Evolutionary conservation across 176 grass and related monocot genomes (phyloP).

Genomic region (Lolium perenne): DNA sequence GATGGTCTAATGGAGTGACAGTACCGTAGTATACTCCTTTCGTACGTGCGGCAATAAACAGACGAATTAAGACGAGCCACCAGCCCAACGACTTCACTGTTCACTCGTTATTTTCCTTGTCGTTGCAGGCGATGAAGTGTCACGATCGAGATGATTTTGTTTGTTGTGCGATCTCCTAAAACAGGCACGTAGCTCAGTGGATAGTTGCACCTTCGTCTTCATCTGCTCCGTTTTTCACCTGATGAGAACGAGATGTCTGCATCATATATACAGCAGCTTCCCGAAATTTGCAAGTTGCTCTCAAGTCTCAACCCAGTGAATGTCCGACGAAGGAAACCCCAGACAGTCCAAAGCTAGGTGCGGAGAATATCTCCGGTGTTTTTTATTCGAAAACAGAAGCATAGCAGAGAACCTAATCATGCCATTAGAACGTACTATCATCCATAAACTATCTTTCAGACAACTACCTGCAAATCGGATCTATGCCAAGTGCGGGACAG

Average conservation of each 20-base stretch:
- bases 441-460: too few species aligned
- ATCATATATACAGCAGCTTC: neutral
- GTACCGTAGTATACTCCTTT: neutral
- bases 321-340: neutral
- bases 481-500: slow-evolving; percentile 15
- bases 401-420: neutral
- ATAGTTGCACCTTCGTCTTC: too few species aligned
- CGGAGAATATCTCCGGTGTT: too few species aligned
- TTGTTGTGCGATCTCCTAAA: neutral
- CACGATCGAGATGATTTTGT: slow-evolving; percentile 22
- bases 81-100: neutral
- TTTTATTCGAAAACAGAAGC: too few species aligned
- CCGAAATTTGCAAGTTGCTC: neutral
- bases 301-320: neutral
- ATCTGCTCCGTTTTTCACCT: neutral
- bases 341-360: too few species aligned
- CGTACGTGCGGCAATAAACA: neutral
- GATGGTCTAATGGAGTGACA: neutral
- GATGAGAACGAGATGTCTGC: neutral
- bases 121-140: neutral
- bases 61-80: neutral
- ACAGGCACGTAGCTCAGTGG: neutral
- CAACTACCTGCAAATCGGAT: slow-evolving; percentile 21
- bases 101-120: neutral
- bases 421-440: neutral